phyloP scores from a whole-genome alignment of 345 rosid genomes.

The Corymbia maculata region DNA sequence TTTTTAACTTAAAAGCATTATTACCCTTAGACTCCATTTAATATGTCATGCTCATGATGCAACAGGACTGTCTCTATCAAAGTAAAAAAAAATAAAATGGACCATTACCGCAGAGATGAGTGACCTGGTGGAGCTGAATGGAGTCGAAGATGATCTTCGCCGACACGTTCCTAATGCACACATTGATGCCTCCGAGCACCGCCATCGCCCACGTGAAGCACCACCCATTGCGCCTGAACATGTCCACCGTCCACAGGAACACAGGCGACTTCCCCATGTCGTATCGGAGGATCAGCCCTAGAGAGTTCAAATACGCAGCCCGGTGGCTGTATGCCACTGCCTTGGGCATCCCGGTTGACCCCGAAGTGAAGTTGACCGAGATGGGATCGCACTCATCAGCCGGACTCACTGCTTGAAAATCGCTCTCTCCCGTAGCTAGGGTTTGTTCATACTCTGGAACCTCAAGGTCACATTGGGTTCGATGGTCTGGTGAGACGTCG shows the following conservation, averaged over 20 bases:
- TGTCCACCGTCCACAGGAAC: slow-evolving; percentile 2
- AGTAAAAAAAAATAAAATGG: neutral
- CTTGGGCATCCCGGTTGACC: slow-evolving; percentile 50
- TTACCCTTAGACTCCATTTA: neutral
- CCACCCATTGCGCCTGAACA: too few relatives aligned
- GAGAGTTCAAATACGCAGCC: slow-evolving; percentile 38
- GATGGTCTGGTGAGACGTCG: neutral
- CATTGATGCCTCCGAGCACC: too few relatives aligned
- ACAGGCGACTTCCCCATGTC: slow-evolving; percentile 21
- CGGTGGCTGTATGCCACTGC: slow-evolving; percentile 48
- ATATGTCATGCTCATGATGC: neutral
- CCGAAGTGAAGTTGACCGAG: slow-evolving; percentile 46
- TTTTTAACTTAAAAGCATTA: too few relatives aligned
- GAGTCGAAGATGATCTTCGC: slow-evolving; percentile 6
- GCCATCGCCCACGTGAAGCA: too few relatives aligned
- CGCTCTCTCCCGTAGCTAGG: slow-evolving; percentile 8
- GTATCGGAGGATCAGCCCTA: slow-evolving; percentile 15
- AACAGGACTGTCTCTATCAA: fast-evolving
- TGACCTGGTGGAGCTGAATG: slow-evolving; percentile 6
- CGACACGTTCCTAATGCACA: too few relatives aligned
- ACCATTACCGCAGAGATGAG: slow-evolving; percentile 30
- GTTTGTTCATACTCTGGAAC: slow-evolving; percentile 15
- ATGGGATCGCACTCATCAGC: slow-evolving; percentile 35
- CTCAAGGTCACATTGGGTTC: neutral
- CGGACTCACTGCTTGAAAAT: slow-evolving; percentile 17